Conservation (phyloP, 768 basidiomycete genomes). For the Russula lepida region DNA sequence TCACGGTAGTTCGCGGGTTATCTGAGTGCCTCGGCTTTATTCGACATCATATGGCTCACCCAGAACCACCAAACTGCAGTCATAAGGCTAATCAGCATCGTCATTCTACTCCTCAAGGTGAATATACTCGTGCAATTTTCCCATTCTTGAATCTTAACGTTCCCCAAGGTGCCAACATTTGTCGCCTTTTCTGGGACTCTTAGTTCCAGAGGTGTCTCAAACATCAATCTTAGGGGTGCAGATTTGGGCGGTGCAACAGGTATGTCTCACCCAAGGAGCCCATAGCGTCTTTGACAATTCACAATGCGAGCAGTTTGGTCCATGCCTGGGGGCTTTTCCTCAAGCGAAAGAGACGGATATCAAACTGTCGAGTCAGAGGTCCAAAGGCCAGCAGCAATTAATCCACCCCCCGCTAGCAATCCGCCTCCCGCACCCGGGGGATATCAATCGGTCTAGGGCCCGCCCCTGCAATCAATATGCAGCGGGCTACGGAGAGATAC, state of each 20-base stretch:
- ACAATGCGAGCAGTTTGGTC: constrained; percentile 31
- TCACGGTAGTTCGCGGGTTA: constrained; percentile 56
- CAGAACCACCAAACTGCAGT: constrained; percentile 48
- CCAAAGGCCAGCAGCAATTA: constrained; percentile 23
- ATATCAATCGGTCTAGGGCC: constrained; percentile 29
- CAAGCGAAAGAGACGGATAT: constrained; percentile 30
- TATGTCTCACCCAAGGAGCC: constrained; percentile 8
- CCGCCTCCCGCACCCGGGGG: constrained; percentile 26
- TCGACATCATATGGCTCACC: constrained; percentile 66
- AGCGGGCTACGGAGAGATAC: not conserved
- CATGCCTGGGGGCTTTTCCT: constrained; percentile 37
- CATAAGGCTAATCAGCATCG: constrained; percentile 42
- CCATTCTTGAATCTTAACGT: not conserved
- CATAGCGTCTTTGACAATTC: not conserved
- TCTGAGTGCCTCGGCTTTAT: constrained; percentile 50
- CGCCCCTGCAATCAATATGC: not conserved
- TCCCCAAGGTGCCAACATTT: constrained; percentile 30
- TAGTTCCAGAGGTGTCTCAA: constrained; percentile 31
- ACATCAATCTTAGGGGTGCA: constrained; percentile 28
- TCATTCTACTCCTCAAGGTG: constrained; percentile 34
- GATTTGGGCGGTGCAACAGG: constrained; percentile 31
- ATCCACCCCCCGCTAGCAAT: constrained; percentile 20
- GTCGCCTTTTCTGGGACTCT: constrained; percentile 29
- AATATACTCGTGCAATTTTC: not conserved
- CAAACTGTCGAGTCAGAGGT: constrained; percentile 28